Percentiles rank a stretch among this genome's conserved stretches.
Evolutionary conservation across 2,329 filamentous ascomycete genomes (phyloP).

Genomic region (Ceratocystiopsis minuta): DNA sequence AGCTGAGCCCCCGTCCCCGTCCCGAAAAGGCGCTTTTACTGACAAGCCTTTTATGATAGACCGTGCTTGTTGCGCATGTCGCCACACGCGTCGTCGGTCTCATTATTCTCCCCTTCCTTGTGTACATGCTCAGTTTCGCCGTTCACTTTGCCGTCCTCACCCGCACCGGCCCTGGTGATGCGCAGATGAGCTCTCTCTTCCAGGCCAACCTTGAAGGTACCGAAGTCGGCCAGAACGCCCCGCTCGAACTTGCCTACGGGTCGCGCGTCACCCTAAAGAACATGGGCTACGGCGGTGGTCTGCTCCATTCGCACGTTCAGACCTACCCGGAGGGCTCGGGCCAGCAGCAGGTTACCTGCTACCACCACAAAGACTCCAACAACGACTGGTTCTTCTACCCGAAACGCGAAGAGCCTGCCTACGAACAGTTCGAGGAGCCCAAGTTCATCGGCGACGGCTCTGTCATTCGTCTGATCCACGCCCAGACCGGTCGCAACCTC

Average conservation of each 20-base stretch:
- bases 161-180: slow-evolving; percentile 86
- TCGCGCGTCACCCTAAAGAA: slow-evolving; percentile 92
- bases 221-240: slow-evolving; percentile 84
- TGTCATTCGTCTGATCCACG: slow-evolving; percentile 73
- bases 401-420: slow-evolving; percentile 61
- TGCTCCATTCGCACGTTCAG: slow-evolving; percentile 91
- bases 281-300: slow-evolving; percentile 90
- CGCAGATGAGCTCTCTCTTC: slow-evolving; percentile 99
- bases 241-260: slow-evolving; percentile 76
- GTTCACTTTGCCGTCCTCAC: slow-evolving; percentile 87
- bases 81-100: slow-evolving; percentile 66
- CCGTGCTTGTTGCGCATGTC: slow-evolving; percentile 46
- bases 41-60: slow-evolving; percentile 7
- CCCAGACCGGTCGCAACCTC: slow-evolving; percentile 89
- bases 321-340: slow-evolving; percentile 84
- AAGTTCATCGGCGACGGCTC: slow-evolving; percentile 64
- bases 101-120: slow-evolving; percentile 72
- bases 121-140: slow-evolving; percentile 93
- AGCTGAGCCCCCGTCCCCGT: neutral
- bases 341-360: slow-evolving; percentile 97
- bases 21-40: neutral
- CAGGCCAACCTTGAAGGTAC: slow-evolving; percentile 91
- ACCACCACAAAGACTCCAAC: slow-evolving; percentile 98
- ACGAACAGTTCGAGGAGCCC: slow-evolving; percentile 49
- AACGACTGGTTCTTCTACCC: slow-evolving; percentile 99